A percentile compares a stretch with the other conserved stretches of the same genome.
These are phyloP conservation scores for Aspergillus sp. DNA, from an alignment of 2,329 filamentous ascomycete species.

Conservation along the genomic window DNA sequence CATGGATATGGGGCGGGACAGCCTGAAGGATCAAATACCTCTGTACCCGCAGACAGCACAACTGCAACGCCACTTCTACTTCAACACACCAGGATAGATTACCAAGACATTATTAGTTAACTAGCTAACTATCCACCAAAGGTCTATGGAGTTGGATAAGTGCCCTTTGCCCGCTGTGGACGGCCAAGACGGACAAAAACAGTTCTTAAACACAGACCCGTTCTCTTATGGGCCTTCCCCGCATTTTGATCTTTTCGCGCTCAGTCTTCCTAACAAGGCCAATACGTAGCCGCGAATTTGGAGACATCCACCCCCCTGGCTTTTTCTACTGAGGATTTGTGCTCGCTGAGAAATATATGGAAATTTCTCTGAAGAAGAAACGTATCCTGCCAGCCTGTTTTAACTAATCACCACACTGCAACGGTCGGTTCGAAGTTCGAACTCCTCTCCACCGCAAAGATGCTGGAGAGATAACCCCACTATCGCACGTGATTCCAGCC, in stretches of 20 bases:
- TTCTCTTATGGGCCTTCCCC: background rate
- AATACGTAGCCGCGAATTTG: no score
- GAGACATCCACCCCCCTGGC: no score
- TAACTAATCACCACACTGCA: background rate
- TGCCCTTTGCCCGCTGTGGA: background rate
- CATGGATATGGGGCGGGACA: background rate
- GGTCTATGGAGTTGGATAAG: background rate
- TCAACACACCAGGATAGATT: background rate
- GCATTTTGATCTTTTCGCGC: background rate
- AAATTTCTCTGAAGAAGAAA: no score
- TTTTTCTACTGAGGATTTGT: no score
- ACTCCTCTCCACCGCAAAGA: background rate
- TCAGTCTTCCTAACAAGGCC: no score
- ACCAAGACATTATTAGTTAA: background rate
- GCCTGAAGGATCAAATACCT: background rate
- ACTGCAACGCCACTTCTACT: background rate
- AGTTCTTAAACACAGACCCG: slow-evolving; percentile 6
- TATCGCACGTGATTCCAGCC: background rate
- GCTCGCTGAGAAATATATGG: no score
- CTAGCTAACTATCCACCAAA: background rate
- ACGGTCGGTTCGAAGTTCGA: background rate
- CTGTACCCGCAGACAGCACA: background rate
- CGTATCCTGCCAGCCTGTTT: slow-evolving; percentile 2
- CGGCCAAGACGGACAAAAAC: background rate
- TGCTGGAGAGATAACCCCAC: slow-evolving; percentile 2